Evolutionary conservation across 176 grass and related monocot genomes (phyloP).

Genomic region (Avena insularis): DNA sequence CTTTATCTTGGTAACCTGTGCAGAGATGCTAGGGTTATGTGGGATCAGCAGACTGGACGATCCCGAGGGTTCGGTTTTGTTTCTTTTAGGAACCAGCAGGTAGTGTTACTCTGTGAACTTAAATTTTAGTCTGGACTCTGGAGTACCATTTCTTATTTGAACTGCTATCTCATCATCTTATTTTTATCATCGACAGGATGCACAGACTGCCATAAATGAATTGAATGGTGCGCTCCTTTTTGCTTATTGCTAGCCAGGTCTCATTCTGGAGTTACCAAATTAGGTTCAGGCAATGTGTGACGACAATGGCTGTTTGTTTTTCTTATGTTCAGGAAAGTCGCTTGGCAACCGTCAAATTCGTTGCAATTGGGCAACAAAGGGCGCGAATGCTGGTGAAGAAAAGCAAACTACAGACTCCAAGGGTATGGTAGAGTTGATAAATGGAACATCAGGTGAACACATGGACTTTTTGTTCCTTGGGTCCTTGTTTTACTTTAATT

Average conservation of each 20-base stretch:
- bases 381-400: conserved; percentile 83
- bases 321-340: conserved; percentile 73
- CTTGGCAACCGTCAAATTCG: conserved; percentile 94
- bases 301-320: conserved; percentile 6
- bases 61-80: conserved; percentile 99
- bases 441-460: conserved; percentile 69
- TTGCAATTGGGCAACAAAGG: conserved; percentile 97
- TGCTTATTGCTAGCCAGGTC: conserved; percentile 27
- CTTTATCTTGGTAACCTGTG: conserved; percentile 38
- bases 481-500: conserved; percentile 1
- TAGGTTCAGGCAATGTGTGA: conserved; percentile 15
- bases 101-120: conserved; percentile 36
- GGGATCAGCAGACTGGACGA: conserved; percentile 97
- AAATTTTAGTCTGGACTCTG: not conserved
- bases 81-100: conserved; percentile 97
- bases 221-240: conserved; percentile 60
- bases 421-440: conserved; percentile 74
- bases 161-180: conserved; percentile 30
- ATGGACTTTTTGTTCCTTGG: conserved; percentile 8
- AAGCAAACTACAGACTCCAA: conserved; percentile 80
- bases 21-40: conserved; percentile 99
- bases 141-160: not conserved
- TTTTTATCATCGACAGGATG: conserved; percentile 68
- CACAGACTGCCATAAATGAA: conserved; percentile 95
- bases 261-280: not conserved